phyloP scores from a whole-genome alignment of 2,329 filamentous ascomycete genomes.

The Bipolaris zeicola region DNA sequence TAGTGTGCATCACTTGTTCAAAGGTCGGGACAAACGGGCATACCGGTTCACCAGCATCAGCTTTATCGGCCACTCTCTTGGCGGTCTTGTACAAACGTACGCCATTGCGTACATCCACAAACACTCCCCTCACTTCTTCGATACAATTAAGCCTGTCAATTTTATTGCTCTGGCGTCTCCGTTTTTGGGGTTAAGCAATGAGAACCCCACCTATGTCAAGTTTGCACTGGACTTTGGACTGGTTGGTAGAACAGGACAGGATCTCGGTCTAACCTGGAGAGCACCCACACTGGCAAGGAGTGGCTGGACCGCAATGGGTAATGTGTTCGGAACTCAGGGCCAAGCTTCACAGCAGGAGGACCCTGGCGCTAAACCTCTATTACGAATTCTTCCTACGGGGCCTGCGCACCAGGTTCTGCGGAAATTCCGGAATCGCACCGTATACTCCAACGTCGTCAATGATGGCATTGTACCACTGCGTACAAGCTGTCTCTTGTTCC shows the following conservation, averaged over 20 bases:
- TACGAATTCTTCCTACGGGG: conserved; percentile 87
- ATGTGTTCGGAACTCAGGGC: conserved; percentile 71
- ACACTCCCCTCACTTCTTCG: conserved; percentile 89
- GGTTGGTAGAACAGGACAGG: conserved; percentile 93
- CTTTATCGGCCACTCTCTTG: conserved; percentile 90
- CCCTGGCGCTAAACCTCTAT: conserved; percentile 83
- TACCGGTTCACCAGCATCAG: conserved; percentile 95
- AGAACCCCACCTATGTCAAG: conserved; percentile 96
- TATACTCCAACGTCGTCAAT: conserved; percentile 97
- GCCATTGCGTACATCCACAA: conserved; percentile 97
- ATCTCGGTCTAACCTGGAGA: conserved; percentile 92
- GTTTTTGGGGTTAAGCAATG: conserved; percentile 90
- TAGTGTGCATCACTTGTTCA: conserved; percentile 60
- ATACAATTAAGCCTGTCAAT: conserved; percentile 83
- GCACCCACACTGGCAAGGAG: conserved; percentile 83
- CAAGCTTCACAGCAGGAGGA: conserved; percentile 63
- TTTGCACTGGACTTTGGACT: conserved; percentile 96
- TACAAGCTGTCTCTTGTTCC: conserved; percentile 93
- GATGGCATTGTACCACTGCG: conserved; percentile 94
- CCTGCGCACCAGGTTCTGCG: conserved; percentile 85
- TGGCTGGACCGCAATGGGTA: conserved; percentile 87
- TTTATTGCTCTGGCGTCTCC: conserved; percentile 89
- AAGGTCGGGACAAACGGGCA: conserved; percentile 58
- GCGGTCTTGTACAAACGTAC: conserved; percentile 89
- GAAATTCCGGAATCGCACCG: conserved; percentile 86